Evolutionary conservation across 257 asterid genomes (phyloP).

Genomic region (Solanum ossicruentum): DNA sequence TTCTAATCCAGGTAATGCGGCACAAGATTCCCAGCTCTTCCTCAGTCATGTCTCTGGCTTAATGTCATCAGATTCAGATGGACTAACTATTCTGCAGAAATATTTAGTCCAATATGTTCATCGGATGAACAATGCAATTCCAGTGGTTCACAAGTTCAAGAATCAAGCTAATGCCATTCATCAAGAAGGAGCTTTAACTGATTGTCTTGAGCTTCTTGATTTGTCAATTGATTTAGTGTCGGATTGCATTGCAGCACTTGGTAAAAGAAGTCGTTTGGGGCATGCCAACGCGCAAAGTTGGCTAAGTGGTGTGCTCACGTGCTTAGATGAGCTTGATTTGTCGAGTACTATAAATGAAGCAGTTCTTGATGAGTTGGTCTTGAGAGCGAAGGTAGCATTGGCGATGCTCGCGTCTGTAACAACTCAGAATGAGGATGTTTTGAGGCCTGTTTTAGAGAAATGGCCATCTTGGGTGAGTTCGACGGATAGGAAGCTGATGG

Average conservation of each 20-base stretch:
- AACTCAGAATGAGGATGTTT: background rate
- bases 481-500: constrained; percentile 21
- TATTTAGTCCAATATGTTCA: no score
- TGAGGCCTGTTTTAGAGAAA: background rate
- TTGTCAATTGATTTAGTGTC: constrained; percentile 20
- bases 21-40: no score
- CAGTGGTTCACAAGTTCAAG: no score
- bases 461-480: constrained; percentile 30
- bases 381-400: constrained; percentile 25
- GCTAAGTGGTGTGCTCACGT: constrained; percentile 45
- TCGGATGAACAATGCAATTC: no score
- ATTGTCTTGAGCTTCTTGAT: constrained; percentile 37
- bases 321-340: constrained; percentile 26
- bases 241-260: constrained; percentile 15
- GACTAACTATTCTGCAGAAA: no score
- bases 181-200: background rate
- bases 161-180: no score
- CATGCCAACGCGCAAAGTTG: constrained; percentile 19
- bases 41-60: no score
- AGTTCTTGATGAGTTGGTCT: constrained; percentile 10
- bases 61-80: no score
- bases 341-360: background rate
- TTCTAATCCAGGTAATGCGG: no score
- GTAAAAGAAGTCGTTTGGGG: background rate
- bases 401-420: constrained; percentile 17